A percentile compares a stretch with the other conserved stretches of the same genome.
Conservation (phyloP, 495 filamentous ascomycete species). For the Annulohypoxylon maeteangense region DNA sequence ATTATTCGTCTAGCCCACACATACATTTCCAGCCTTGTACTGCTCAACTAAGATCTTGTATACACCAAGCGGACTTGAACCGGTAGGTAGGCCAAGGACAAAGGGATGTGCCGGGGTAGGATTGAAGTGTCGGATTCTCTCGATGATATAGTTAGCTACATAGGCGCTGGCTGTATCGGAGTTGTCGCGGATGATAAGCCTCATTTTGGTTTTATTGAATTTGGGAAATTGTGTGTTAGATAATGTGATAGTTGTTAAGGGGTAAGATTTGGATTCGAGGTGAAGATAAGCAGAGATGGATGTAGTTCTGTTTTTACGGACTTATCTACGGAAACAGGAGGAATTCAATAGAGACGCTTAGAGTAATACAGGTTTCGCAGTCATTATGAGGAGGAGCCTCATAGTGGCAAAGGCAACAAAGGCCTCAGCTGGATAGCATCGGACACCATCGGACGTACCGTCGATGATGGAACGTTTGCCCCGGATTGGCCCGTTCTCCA, state of each 20-base stretch:
- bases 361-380: slow-evolving; percentile 32
- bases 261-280: slow-evolving; percentile 22
- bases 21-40: slow-evolving; percentile 74
- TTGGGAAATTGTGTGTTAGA: slow-evolving; percentile 23
- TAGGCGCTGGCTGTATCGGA: slow-evolving; percentile 73
- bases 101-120: slow-evolving; percentile 78
- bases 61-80: slow-evolving; percentile 79
- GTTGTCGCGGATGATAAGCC: slow-evolving; percentile 84
- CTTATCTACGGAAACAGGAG: slow-evolving; percentile 26
- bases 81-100: slow-evolving; percentile 85
- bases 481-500: slow-evolving; percentile 42
- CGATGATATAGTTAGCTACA: slow-evolving; percentile 85
- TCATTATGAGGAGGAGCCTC: slow-evolving; percentile 45
- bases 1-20: slow-evolving; percentile 10
- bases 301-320: slow-evolving; percentile 24
- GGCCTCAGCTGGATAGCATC: slow-evolving; percentile 34
- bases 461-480: slow-evolving; percentile 47
- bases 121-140: slow-evolving; percentile 77
- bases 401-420: slow-evolving; percentile 33
- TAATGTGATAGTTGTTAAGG: slow-evolving; percentile 20
- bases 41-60: slow-evolving; percentile 80
- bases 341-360: slow-evolving; percentile 8
- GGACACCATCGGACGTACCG: slow-evolving; percentile 36
- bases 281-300: slow-evolving; percentile 8
- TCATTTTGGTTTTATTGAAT: slow-evolving; percentile 62